A percentile compares a stretch with the other conserved stretches of the same genome.
Evolutionary conservation across 805 yeast genomes (phyloP).

Genomic region (Myxozyma sirexii): DNA sequence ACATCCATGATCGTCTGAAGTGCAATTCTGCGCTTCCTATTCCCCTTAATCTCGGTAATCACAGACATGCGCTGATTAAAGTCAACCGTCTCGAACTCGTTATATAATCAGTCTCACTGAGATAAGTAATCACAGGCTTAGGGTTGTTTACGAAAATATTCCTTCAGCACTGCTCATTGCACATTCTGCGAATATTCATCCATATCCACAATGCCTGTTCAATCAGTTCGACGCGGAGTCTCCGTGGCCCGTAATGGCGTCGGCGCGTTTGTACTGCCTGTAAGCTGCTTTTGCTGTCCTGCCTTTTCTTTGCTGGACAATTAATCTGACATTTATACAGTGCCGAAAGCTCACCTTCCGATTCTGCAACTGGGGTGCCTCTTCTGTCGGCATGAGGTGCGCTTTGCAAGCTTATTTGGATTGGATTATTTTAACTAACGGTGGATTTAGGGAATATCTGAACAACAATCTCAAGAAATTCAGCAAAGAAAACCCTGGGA

Average conservation of each 20-base stretch:
- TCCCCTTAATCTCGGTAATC: no score
- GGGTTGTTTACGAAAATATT: constrained; percentile 1
- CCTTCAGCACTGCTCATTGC: neutral
- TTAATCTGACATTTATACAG: constrained; percentile 32
- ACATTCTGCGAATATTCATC: neutral
- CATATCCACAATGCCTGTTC: constrained; percentile 16
- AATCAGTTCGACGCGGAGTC: constrained; percentile 51
- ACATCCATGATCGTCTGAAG: no score
- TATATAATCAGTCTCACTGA: no score
- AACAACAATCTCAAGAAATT: constrained; percentile 54
- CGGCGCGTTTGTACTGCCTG: constrained; percentile 69
- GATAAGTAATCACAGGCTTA: no score
- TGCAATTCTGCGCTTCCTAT: no score
- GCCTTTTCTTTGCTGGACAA: neutral
- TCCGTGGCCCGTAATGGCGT: constrained; percentile 74
- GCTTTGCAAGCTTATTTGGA: no score
- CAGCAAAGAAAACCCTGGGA: constrained; percentile 63
- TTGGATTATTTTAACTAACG: no score
- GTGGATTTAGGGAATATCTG: constrained; percentile 67
- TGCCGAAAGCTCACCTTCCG: constrained; percentile 75
- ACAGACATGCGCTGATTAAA: no score
- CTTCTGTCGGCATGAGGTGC: constrained; percentile 73
- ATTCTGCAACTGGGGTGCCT: constrained; percentile 95
- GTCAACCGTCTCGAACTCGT: no score
- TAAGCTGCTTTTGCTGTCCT: constrained; percentile 23